A percentile compares a stretch with the other conserved stretches of the same genome.
Conservation (phyloP, 2,329 filamentous ascomycete genomes). For the Akanthomyces dipterigenus region DNA sequence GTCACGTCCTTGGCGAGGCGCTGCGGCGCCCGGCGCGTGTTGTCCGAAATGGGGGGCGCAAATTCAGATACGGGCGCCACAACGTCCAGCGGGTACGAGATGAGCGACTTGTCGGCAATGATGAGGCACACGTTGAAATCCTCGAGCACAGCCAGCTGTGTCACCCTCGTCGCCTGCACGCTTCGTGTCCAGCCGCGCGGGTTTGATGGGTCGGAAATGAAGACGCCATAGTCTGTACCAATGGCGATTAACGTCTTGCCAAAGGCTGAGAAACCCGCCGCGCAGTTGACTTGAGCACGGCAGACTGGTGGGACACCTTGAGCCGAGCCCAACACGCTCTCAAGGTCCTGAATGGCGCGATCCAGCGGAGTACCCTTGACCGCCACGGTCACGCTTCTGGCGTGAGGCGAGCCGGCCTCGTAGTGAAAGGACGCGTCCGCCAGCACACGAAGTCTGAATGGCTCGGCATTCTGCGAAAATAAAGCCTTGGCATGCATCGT, state of each 20-base stretch:
- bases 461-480: conserved; percentile 88
- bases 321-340: conserved; percentile 65
- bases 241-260: conserved; percentile 86
- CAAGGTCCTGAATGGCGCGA: conserved; percentile 81
- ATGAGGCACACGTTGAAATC: conserved; percentile 91
- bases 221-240: conserved; percentile 92
- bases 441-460: conserved; percentile 85
- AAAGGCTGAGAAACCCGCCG: conserved; percentile 78
- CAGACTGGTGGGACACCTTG: conserved; percentile 72
- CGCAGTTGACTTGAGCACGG: conserved; percentile 82
- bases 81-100: conserved; percentile 89
- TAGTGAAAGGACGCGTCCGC: conserved; percentile 88
- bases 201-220: conserved; percentile 79
- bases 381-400: conserved; percentile 59
- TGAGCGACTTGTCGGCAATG: conserved; percentile 83
- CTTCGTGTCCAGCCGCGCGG: conserved; percentile 87
- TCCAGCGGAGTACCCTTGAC: conserved; percentile 90
- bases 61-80: conserved; percentile 60
- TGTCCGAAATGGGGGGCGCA: conserved; percentile 60
- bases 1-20: conserved; percentile 88
- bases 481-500: conserved; percentile 84
- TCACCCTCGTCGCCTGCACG: conserved; percentile 69
- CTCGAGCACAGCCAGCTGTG: conserved; percentile 89
- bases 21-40: conserved; percentile 77
- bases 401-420: conserved; percentile 53